Base-by-base conservation (phyloP, 129 eudicot species). In the Escallonia herrerae region DNA sequence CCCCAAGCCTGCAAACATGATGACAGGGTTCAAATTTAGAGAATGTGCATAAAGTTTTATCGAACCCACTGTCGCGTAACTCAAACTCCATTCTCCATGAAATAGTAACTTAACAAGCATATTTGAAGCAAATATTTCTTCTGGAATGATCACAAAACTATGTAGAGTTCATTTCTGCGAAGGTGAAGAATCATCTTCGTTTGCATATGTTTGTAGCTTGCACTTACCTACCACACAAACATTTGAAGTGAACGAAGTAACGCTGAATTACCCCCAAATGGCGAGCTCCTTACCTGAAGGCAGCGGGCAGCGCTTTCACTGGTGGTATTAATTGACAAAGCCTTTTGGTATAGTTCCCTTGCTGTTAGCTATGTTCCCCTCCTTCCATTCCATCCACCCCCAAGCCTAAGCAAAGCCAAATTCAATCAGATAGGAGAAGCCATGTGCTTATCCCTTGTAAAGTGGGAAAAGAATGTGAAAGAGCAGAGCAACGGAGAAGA, bases 331-430 rank as follows among this genome's bases (percentile, higher is more conserved):
- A 89, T 89, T 3, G 91, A 77, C 39, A 93, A 63, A 41, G 95
- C 96, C 50, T 65, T 80, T 63, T 81, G 91, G 80, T 89, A 93
- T 11, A 86, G 72, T 73, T 89, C 93, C 64, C 99, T 73, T 45
- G 99, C 99, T n/a, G 76, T 84, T n/a, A 41, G 67, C 61, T 62
- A 82, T 65, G 78, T 89, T 89, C n/a, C 96, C 99, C 78, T 93
- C 96, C 65, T 89, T 93, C 99, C 99, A 93, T 62, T 93, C 99
- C 96, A 89, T 89, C 99, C 96, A 93, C 50, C 99, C 99, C 99
- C 99, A 93, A 53, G 96, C 99, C 99, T 93, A 81, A 65, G 67
- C 61, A 60, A 51, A 10, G 45, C 40, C 62, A 67, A 41, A 53
- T 4, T 53, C 62, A 38, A 58, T 14, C 40, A 33, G 65, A 22